Conservation (phyloP, 2,329 filamentous ascomycete genomes). For the Pseudocercospora eumusae region DNA sequence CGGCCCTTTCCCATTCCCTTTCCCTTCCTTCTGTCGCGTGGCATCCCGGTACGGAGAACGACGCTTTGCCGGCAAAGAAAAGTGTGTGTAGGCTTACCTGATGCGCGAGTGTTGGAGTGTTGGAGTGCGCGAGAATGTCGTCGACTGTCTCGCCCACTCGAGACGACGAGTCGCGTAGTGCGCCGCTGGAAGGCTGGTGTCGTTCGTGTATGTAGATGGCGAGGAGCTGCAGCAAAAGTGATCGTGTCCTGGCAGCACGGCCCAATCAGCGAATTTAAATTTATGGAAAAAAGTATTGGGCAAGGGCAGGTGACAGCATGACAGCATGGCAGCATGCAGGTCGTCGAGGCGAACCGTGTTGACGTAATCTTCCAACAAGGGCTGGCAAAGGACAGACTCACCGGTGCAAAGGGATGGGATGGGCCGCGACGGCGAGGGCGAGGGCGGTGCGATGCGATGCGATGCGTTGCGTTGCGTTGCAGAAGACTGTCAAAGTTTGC, state of each 20-base stretch:
- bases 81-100: slow-evolving; percentile 6
- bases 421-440: not conserved
- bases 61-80: slow-evolving; percentile 1
- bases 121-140: not conserved
- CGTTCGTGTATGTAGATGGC: not conserved
- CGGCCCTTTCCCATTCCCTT: slow-evolving; percentile 7
- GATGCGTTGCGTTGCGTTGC: too few species aligned
- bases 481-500: not conserved
- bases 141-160: not conserved
- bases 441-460: too few species aligned
- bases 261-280: slow-evolving; percentile 3
- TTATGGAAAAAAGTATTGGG: not conserved
- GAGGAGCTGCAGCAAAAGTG: not conserved
- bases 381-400: not conserved
- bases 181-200: not conserved
- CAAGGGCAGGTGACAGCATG: not conserved
- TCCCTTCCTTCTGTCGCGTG: slow-evolving; percentile 10
- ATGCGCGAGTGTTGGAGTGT: not conserved
- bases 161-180: slow-evolving; percentile 1
- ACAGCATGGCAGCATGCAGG: too few species aligned
- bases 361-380: not conserved
- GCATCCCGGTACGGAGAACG: slow-evolving; percentile 6
- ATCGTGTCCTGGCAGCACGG: not conserved
- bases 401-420: not conserved
- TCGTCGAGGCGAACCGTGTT: slow-evolving; percentile 8